A percentile compares a stretch with the other conserved stretches of the same genome.
These are phyloP conservation scores for Pythium myriotylum DNA, from an alignment of 352 stramenopile species.

Conservation along the genomic window DNA sequence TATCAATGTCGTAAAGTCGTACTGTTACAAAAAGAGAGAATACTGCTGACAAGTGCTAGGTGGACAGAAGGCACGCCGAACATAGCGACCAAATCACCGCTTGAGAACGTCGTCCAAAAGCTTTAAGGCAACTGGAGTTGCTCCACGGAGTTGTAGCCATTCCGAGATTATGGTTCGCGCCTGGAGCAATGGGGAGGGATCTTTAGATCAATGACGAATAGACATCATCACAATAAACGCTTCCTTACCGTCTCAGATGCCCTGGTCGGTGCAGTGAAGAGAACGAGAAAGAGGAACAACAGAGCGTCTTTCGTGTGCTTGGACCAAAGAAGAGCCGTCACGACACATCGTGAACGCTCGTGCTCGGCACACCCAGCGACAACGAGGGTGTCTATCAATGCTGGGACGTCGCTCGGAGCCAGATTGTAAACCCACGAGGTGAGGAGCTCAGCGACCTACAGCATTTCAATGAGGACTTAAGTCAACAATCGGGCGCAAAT, in stretches of 20 bases:
- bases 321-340: conserved; percentile 26
- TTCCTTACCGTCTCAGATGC: not conserved
- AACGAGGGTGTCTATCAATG: conserved; percentile 17
- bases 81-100: not conserved
- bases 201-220: too few species aligned
- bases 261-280: conserved; percentile 10
- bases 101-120: conserved; percentile 16
- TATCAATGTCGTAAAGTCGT: not conserved
- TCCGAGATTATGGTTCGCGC: conserved; percentile 4
- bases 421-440: conserved; percentile 18
- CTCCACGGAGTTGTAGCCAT: conserved; percentile 6
- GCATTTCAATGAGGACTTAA: not conserved
- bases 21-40: not conserved
- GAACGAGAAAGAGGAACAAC: conserved; percentile 22
- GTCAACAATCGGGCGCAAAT: not conserved
- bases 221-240: too few species aligned
- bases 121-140: conserved; percentile 16
- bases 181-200: not conserved
- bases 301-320: conserved; percentile 28
- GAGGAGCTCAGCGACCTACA: conserved; percentile 20
- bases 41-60: not conserved
- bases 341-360: conserved; percentile 13
- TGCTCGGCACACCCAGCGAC: conserved; percentile 18
- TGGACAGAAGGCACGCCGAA: not conserved
- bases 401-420: conserved; percentile 10